Conservation (phyloP, 768 basidiomycete genomes). For the Leccinum truebloodii region DNA sequence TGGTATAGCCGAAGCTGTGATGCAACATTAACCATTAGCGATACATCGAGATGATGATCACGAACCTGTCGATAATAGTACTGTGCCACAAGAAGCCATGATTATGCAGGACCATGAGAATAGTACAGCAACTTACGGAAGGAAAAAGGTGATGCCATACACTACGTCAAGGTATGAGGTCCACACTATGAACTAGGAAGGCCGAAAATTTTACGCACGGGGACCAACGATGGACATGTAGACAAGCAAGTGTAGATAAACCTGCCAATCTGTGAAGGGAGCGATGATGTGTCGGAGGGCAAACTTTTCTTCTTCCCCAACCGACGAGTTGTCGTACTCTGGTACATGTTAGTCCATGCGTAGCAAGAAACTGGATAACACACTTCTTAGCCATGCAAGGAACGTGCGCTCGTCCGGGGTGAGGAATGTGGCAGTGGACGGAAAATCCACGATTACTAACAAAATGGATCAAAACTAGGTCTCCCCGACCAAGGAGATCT, state of each 20-base stretch:
- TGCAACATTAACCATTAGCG: constrained; percentile 3
- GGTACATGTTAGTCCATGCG: constrained; percentile 52
- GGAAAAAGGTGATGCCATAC: constrained; percentile 69
- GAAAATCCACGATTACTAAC: constrained; percentile 58
- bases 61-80: neutral
- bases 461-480: neutral
- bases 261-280: constrained; percentile 66
- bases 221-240: constrained; percentile 56
- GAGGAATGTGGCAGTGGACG: constrained; percentile 20
- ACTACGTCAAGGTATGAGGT: constrained; percentile 37
- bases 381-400: constrained; percentile 21
- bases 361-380: constrained; percentile 24
- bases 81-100: neutral
- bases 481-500: neutral
- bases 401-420: constrained; percentile 18
- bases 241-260: constrained; percentile 23
- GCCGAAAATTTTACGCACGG: constrained; percentile 40
- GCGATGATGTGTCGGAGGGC: constrained; percentile 52
- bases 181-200: neutral
- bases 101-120: neutral
- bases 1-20: constrained; percentile 56
- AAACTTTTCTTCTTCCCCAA: constrained; percentile 53
- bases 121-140: constrained; percentile 50
- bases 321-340: constrained; percentile 36
- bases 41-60: neutral